A percentile compares a stretch with the other conserved stretches of the same genome.
These are phyloP conservation scores for Ceratorhiza oryzae-sativae DNA, from an alignment of 1,284 basidiomycete genomes.

Conservation along the genomic window DNA sequence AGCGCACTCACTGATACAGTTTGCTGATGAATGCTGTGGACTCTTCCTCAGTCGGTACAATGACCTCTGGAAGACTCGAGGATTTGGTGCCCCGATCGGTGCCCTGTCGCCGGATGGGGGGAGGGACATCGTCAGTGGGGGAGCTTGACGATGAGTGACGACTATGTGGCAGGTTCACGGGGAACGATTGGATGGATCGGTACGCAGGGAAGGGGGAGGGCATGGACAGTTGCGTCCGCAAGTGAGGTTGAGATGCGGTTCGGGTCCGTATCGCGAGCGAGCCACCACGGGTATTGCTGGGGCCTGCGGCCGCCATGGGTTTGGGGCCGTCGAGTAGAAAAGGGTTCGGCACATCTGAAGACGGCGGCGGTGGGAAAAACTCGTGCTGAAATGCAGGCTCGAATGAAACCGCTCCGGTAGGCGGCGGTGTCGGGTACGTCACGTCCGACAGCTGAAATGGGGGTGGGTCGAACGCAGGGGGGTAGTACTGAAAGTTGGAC, in stretches of 20 bases:
- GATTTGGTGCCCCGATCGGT: constrained; percentile 29
- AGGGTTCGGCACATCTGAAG: constrained; percentile 1
- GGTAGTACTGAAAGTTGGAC: constrained; percentile 30
- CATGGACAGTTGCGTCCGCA: constrained; percentile 34
- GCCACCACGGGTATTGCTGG: neutral
- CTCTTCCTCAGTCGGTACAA: constrained; percentile 36
- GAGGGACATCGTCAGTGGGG: constrained; percentile 28
- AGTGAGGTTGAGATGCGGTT: constrained; percentile 23
- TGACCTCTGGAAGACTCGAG: constrained; percentile 28
- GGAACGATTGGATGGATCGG: constrained; percentile 36
- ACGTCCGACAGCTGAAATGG: constrained; percentile 26
- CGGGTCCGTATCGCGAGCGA: constrained; percentile 30
- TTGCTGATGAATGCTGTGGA: constrained; percentile 42
- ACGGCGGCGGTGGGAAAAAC: constrained; percentile 21
- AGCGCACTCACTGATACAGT: constrained; percentile 40
- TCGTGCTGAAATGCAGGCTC: constrained; percentile 28
- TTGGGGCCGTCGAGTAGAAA: constrained; percentile 24
- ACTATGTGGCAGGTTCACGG: constrained; percentile 34
- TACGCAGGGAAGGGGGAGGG: constrained; percentile 38
- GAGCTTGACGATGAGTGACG: constrained; percentile 37
- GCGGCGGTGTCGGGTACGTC: constrained; percentile 32
- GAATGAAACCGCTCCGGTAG: constrained; percentile 18
- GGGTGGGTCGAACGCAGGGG: constrained; percentile 5
- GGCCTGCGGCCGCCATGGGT: neutral
- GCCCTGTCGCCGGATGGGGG: constrained; percentile 32